These are phyloP conservation scores for Dictyostelium firmibasis DNA, from an alignment of 78 protist genomes.

Conservation along the genomic window DNA sequence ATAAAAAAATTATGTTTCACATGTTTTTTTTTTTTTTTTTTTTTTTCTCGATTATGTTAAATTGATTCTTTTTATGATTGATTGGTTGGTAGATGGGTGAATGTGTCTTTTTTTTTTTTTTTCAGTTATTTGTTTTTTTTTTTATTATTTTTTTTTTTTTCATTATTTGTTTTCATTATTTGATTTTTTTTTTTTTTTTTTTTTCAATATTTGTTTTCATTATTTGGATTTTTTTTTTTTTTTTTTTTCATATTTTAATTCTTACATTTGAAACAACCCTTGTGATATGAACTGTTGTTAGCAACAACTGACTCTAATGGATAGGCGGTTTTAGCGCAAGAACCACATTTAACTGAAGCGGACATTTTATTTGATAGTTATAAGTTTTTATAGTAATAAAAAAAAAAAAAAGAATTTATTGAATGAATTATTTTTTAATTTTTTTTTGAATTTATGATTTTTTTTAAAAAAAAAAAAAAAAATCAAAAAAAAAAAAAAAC, in stretches of 20 bases:
- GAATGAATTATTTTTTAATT: not conserved
- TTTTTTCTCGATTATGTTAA: not conserved
- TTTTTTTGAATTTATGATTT: not conserved
- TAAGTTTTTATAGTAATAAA: not conserved
- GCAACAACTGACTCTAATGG: conserved; percentile 74
- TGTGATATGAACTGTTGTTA: conserved; percentile 45
- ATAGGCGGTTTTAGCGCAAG: conserved; percentile 72
- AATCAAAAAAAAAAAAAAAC: not conserved
- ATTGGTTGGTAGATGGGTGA: not conserved
- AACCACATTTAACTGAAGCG: conserved; percentile 57
- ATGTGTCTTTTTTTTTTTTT: not conserved
- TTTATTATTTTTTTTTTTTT: not conserved
- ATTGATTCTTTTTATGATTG: not conserved
- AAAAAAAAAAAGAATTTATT: not conserved
- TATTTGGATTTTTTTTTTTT: not conserved
- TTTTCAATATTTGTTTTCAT: not conserved
- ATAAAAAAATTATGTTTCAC: not conserved
- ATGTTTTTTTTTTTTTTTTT: not conserved
- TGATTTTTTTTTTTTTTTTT: not conserved
- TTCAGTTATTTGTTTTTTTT: not conserved
- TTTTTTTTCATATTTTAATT: not conserved
- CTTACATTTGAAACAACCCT: conserved; percentile 67
- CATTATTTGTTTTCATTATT: not conserved
- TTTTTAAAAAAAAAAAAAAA: not conserved
- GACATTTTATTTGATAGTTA: conserved; percentile 13